Conservation (phyloP, 768 basidiomycete genomes). For the Hypholoma fasciculare region DNA sequence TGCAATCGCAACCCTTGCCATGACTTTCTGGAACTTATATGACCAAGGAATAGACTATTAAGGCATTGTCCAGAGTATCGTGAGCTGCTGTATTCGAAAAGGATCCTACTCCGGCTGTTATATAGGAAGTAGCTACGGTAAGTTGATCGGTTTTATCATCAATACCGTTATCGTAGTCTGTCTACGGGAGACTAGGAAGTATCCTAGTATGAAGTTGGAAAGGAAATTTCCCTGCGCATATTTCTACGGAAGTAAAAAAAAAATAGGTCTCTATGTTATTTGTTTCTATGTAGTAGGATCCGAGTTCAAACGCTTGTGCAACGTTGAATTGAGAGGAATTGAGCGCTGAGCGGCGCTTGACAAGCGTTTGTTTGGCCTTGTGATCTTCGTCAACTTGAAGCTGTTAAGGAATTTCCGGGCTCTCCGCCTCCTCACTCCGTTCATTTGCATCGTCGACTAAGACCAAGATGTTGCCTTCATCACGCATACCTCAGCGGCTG, state of each 20-base stretch:
- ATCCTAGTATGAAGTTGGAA: background rate
- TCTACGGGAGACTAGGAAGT: too few relatives aligned
- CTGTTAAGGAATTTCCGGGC: background rate
- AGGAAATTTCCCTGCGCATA: background rate
- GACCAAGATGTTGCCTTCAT: constrained; percentile 17
- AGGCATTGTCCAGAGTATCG: too few relatives aligned
- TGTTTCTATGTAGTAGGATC: too few relatives aligned
- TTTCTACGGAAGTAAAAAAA: too few relatives aligned
- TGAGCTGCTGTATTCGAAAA: too few relatives aligned
- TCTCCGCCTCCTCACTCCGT: background rate
- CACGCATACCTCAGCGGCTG: constrained; percentile 14
- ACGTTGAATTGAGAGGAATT: too few relatives aligned
- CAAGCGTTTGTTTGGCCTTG: constrained; percentile 4
- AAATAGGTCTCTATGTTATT: too few relatives aligned
- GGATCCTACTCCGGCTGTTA: background rate
- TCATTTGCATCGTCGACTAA: background rate
- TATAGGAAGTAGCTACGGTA: too few relatives aligned
- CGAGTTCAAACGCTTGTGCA: too few relatives aligned
- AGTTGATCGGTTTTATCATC: too few relatives aligned
- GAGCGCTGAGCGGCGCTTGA: background rate
- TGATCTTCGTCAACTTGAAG: background rate
- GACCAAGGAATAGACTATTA: background rate
- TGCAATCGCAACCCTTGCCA: background rate
- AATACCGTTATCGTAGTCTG: too few relatives aligned
- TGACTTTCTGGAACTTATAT: background rate